Percentiles rank a stretch among this genome's conserved stretches.
Evolutionary conservation across 192 early-diverging fungal genomes (phyloP).

Genomic region (Thamnidium elegans): DNA sequence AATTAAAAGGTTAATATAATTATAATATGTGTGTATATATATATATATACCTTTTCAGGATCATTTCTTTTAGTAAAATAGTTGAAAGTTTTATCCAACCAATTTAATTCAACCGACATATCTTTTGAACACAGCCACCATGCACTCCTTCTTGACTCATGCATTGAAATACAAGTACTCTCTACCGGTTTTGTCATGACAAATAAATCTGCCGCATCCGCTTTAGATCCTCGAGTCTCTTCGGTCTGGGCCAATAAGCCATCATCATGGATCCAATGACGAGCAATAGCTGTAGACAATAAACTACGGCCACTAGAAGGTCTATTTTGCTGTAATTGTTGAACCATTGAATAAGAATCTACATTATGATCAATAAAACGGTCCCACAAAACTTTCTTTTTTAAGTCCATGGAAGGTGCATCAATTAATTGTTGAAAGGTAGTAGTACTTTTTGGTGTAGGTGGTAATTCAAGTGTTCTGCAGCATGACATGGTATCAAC

Average conservation of each 20-base stretch:
- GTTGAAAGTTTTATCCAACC: slow-evolving; percentile 2
- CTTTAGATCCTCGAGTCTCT: slow-evolving; percentile 1
- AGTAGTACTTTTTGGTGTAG: slow-evolving; percentile 5
- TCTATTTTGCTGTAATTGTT: not conserved
- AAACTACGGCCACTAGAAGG: not conserved
- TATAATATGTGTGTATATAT: not conserved
- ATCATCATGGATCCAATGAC: slow-evolving; percentile 12
- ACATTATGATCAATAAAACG: slow-evolving; percentile 7
- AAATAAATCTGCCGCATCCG: slow-evolving; percentile 14
- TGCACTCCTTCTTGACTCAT: not conserved
- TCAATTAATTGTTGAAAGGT: no score
- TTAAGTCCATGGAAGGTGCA: no score
- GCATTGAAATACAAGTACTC: not conserved
- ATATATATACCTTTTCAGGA: slow-evolving; percentile 9
- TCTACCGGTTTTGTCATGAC: slow-evolving; percentile 13
- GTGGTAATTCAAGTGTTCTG: not conserved
- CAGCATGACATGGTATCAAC: slow-evolving; percentile 12
- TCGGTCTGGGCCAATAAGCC: slow-evolving; percentile 5
- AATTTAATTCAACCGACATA: not conserved
- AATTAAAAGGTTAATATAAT: not conserved
- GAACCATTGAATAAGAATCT: slow-evolving; percentile 5
- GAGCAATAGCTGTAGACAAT: not conserved
- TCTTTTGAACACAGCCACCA: slow-evolving; percentile 7
- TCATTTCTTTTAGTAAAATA: slow-evolving; percentile 3
- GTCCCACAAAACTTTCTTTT: no score